These are phyloP conservation scores for Colletotrichum higginsianum DNA, from an alignment of 2,329 filamentous ascomycete species.

Conservation along the genomic window DNA sequence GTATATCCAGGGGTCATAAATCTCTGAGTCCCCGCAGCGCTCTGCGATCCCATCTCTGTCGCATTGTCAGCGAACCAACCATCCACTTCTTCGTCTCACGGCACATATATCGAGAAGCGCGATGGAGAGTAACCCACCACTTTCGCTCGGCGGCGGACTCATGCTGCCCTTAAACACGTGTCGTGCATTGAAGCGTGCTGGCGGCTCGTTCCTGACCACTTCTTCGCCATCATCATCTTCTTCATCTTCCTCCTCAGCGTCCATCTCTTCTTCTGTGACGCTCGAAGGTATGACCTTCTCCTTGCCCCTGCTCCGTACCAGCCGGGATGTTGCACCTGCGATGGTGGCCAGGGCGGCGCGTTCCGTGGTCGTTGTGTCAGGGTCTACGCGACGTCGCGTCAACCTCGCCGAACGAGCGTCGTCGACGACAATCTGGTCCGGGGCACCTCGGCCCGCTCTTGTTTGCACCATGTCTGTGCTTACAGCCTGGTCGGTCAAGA, in stretches of 20 bases:
- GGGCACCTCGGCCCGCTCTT: constrained; percentile 19
- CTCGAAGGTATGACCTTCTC: constrained; percentile 8
- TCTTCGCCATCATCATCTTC: background rate
- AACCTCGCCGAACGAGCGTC: constrained; percentile 10
- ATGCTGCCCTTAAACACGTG: constrained; percentile 22
- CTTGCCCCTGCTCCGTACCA: constrained; percentile 9
- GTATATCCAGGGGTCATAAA: constrained; percentile 12
- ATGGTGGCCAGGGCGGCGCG: background rate
- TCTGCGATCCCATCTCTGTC: constrained; percentile 34
- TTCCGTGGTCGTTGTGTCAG: background rate
- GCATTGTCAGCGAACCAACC: background rate
- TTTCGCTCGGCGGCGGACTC: constrained; percentile 36
- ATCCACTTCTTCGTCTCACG: background rate
- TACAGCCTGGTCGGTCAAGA: background rate
- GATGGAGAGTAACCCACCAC: constrained; percentile 19
- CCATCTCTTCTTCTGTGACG: constrained; percentile 4
- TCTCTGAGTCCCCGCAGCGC: constrained; percentile 8
- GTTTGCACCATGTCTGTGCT: constrained; percentile 29
- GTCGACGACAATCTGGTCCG: constrained; percentile 5
- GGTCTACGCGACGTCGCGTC: constrained; percentile 23
- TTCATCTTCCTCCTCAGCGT: constrained; percentile 6
- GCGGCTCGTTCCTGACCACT: background rate
- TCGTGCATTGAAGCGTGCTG: constrained; percentile 29
- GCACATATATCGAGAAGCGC: background rate
- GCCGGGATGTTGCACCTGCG: background rate